Percentiles rank a stretch among this genome's conserved stretches.
These are phyloP conservation scores for Apiospora marii DNA, from an alignment of 2,329 filamentous ascomycete genomes.

Conservation along the genomic window DNA sequence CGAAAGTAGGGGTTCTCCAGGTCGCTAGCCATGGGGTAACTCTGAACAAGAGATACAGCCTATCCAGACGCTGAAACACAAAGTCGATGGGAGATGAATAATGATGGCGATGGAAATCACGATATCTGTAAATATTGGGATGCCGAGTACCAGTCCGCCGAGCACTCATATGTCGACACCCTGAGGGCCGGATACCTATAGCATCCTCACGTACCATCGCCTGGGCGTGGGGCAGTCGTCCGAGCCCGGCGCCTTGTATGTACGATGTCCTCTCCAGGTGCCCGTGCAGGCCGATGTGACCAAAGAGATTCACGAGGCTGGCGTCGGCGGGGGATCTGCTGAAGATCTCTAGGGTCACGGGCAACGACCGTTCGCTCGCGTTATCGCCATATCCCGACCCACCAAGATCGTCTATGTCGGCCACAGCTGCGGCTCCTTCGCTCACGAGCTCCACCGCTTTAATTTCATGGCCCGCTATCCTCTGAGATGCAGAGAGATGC, in stretches of 20 bases:
- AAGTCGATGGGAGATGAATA: background rate
- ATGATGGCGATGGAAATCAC: background rate
- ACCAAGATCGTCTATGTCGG: background rate
- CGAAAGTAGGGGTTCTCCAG: background rate
- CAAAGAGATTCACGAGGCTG: background rate
- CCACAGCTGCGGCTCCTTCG: background rate
- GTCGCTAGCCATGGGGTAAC: background rate
- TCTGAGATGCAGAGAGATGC: background rate
- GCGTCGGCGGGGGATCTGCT: background rate
- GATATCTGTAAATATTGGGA: background rate
- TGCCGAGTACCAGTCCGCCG: background rate
- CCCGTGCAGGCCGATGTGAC: background rate
- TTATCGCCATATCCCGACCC: background rate
- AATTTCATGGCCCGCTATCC: background rate
- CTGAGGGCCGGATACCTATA: background rate
- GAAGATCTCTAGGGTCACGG: background rate
- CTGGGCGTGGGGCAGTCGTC: background rate
- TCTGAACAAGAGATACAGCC: background rate
- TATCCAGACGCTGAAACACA: background rate
- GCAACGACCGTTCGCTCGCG: background rate
- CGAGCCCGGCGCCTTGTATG: background rate
- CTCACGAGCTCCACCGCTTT: background rate
- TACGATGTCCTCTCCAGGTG: background rate
- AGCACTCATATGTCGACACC: background rate
- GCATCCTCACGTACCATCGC: background rate